Conservation (phyloP, 805 yeast species). For the Starmerella etchellsii region DNA sequence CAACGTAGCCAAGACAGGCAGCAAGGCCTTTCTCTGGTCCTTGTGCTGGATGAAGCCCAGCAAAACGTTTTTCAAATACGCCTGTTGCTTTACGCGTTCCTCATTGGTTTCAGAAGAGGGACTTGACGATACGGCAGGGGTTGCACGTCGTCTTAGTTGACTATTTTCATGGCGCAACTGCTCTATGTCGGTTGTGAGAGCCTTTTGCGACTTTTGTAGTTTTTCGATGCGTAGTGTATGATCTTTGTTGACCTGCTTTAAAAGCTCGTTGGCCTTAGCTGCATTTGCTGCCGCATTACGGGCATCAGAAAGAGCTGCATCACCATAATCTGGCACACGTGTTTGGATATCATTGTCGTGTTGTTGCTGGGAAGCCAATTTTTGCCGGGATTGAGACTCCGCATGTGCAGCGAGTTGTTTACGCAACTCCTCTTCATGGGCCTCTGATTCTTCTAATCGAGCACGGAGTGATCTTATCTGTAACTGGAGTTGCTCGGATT, state of each 20-base stretch:
- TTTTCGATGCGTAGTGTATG: constrained; percentile 27
- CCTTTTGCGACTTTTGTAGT: constrained; percentile 27
- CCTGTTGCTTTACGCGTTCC: constrained; percentile 36
- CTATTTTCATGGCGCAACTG: constrained; percentile 22
- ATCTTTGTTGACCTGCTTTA: constrained; percentile 28
- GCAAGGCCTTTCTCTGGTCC: constrained; percentile 74
- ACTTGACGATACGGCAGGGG: not conserved
- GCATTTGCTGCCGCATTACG: constrained; percentile 19
- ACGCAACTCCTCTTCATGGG: constrained; percentile 10
- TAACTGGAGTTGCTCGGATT: constrained; percentile 47
- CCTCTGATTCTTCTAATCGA: constrained; percentile 16
- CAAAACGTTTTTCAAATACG: constrained; percentile 80
- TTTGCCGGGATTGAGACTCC: not conserved
- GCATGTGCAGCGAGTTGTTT: not conserved
- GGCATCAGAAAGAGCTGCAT: constrained; percentile 6
- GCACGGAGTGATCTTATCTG: constrained; percentile 23
- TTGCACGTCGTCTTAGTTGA: constrained; percentile 8
- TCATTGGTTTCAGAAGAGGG: constrained; percentile 4
- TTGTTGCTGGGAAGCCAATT: not conserved
- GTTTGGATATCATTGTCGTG: too few relatives aligned
- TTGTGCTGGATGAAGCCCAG: constrained; percentile 81
- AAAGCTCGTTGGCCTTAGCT: constrained; percentile 24
- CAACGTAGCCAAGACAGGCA: constrained; percentile 74
- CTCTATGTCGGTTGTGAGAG: constrained; percentile 27
- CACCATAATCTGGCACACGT: not conserved